Evolutionary conservation across 176 grass and related monocot genomes (phyloP), one percentile per base, ranked within the genome.

Genomic region (Triticum turgidum): DNA sequence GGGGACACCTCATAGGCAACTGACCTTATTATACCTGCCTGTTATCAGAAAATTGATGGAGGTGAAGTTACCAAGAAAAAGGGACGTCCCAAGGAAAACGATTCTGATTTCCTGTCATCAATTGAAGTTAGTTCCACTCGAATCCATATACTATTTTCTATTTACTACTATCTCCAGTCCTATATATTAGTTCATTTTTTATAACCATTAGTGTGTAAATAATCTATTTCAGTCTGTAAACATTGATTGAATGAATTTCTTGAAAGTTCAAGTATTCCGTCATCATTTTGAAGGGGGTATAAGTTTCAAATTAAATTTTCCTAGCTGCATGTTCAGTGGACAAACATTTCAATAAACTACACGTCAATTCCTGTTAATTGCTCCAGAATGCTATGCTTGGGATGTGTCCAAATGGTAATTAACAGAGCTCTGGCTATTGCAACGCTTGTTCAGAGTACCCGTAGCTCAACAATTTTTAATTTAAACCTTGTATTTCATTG

Each of bases 31-130:
- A 65, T 59, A 44, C 67, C 17, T 87, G 30, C 67, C 37, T 81
- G 29, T 72, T 77, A 64, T 69, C 87, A 98, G 93, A 98, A 92
- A 94, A 95, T 98, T 72, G 91, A 92, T 39, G 93, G 94, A 90
- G 77, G 65, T 58, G 90, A 90, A 84, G 69, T 82, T 94, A 88
- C 86, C 49, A 94, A 95, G 90, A 88, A 91, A 77, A 98, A 95
- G 58, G 93, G 91, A 81, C 75, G 51, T 93, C 86, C 82, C 37
- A 95, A 98, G 91, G 91, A 93, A 76, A 93, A 92, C 32, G 93
- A 95, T 88, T 91, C 89, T 47, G 96, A 98, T 91, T 98, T 94
- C 86, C 73, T 98, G 65, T 98, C 96, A 21, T 95, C 96, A 76
- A 95, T 98, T 81, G 96, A 98, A 81, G 96, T 98, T 68, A 83